Evolutionary conservation across 2,329 filamentous ascomycete genomes (phyloP), one percentile per base, ranked within the genome.

Genomic region (Bipolaris gigantea): DNA sequence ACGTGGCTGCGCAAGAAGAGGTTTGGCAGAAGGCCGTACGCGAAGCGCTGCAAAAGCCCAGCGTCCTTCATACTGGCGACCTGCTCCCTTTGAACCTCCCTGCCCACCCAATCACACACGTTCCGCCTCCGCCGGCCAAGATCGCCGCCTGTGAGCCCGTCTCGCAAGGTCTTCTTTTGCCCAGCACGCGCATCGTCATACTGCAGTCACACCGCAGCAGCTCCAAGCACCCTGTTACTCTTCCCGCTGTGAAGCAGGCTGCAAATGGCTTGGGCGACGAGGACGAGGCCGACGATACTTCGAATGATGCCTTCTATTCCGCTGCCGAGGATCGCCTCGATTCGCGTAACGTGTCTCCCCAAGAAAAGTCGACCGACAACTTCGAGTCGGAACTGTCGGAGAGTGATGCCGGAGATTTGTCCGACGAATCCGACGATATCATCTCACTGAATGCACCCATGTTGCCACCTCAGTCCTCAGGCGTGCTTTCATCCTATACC

Each of bases 131-230:
- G 38, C 91, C 92, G 0, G 94, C 90, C 38, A 92, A 89, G 75
- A 89, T 97, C 56, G 86, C 90, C 43, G 85, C 95, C n/a, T 97
- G 92, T 71, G 94, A 99, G 72, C 94, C 94, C 8, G 92, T 97
- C 15, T 86, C 90, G 5, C 94, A 99, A 74, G 94, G 94, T 8
- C 74, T 94, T 5, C 73, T 99, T 42, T 82, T 87, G 8, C 82
- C 90, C 0, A 83, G 79, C 11, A 99, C 92, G 15, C 92, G 89
- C 66, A 90, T 99, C 53, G 86, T 99, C 21, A 80, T 97, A 19
- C 86, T 89, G 43, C 83, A 83, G 80, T 62, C 80, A 79, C 83
- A 84, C 53, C 70, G 67, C 39, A 61, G 70, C 80, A 61, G 70
- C 80, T 72, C 67, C 87, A 84, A 77, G 81, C 71, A 71, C 75